phyloP scores from a whole-genome alignment of 1,284 basidiomycete species.

The Naganishia albida region DNA sequence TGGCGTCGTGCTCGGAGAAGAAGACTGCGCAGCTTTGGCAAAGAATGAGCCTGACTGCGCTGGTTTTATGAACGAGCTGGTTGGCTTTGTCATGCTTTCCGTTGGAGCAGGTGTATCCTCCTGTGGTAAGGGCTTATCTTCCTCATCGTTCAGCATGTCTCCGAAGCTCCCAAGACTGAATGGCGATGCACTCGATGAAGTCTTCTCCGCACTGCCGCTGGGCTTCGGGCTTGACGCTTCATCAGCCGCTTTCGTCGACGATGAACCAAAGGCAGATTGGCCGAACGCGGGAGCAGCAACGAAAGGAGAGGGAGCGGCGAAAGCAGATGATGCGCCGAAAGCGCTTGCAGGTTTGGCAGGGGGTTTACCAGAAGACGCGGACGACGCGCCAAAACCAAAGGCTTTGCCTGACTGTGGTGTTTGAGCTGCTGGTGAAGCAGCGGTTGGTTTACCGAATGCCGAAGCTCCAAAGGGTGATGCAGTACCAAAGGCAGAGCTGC shows the following conservation, averaged over 20 bases:
- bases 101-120: neutral
- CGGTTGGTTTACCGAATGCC: slow-evolving; percentile 19
- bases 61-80: slow-evolving; percentile 19
- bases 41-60: slow-evolving; percentile 26
- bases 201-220: neutral
- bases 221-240: neutral
- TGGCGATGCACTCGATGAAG: neutral
- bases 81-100: neutral
- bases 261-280: slow-evolving; percentile 10
- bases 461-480: slow-evolving; percentile 24
- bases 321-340: slow-evolving; percentile 32
- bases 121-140: neutral
- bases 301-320: slow-evolving; percentile 27
- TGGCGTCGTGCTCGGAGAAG: slow-evolving; percentile 1
- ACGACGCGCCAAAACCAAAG: slow-evolving; percentile 30
- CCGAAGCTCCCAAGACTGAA: slow-evolving; percentile 28
- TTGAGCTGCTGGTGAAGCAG: slow-evolving; percentile 1
- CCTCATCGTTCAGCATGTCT: slow-evolving; percentile 1
- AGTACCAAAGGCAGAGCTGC: slow-evolving; percentile 25
- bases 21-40: neutral
- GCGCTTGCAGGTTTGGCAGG: slow-evolving; percentile 19
- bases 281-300: slow-evolving; percentile 30
- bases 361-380: slow-evolving; percentile 1
- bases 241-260: neutral
- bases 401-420: slow-evolving; percentile 3